phyloP scores from a whole-genome alignment of 495 filamentous ascomycete genomes.

The Chaetomium tenue region DNA sequence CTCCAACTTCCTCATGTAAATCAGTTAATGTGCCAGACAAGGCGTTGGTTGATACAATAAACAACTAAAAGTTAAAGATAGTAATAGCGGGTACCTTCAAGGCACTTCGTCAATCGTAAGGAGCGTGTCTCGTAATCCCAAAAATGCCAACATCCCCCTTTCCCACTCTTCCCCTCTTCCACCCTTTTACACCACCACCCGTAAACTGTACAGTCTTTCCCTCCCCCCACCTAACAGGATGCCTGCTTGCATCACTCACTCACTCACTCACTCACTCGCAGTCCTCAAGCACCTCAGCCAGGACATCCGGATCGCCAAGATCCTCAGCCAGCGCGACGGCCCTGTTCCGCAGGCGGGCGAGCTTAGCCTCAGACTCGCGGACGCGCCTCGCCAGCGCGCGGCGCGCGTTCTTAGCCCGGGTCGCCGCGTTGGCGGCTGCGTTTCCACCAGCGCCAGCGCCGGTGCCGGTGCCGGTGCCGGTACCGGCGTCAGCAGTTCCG shows the following conservation, averaged over 20 bases:
- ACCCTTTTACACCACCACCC: too few species aligned
- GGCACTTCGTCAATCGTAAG: not conserved
- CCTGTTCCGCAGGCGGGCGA: not conserved
- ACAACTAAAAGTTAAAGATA: not conserved
- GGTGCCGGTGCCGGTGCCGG: not conserved
- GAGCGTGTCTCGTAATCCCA: too few species aligned
- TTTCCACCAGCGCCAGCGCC: not conserved
- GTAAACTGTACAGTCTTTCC: too few species aligned
- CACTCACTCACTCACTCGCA: constrained; percentile 3
- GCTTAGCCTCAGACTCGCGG: not conserved
- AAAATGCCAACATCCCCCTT: too few species aligned
- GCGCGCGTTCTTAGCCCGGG: constrained; percentile 7
- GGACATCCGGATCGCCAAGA: constrained; percentile 13
- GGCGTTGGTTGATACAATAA: not conserved
- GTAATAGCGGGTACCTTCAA: not conserved
- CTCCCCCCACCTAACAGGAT: not conserved
- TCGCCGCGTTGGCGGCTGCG: not conserved
- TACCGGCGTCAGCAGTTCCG: constrained; percentile 1
- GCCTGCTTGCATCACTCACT: not conserved
- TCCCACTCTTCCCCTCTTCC: too few species aligned
- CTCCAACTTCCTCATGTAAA: not conserved
- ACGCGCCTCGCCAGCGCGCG: constrained; percentile 8
- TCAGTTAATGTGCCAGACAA: not conserved
- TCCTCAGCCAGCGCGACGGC: constrained; percentile 13
- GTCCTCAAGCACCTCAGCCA: constrained; percentile 23